Percentiles rank a stretch among this genome's conserved stretches.
phyloP scores from a whole-genome alignment of 106 monocot species.

The Dioscorea alata region DNA sequence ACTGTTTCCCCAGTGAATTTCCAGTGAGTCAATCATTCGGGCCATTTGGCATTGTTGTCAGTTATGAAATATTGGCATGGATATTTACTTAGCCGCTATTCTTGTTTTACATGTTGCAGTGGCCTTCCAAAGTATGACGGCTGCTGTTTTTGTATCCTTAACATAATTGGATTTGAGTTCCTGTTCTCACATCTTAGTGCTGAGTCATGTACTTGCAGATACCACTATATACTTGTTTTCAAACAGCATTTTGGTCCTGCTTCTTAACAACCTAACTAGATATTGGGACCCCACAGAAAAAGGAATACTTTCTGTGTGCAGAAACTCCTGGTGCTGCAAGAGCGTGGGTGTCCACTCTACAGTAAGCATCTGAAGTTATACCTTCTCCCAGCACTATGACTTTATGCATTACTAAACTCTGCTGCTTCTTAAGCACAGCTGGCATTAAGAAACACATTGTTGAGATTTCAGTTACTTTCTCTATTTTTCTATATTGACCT shows the following conservation, averaged over 20 bases:
- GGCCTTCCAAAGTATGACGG: constrained; percentile 92
- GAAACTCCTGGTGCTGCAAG: constrained; percentile 98
- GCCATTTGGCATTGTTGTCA: no score
- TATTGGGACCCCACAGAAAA: constrained; percentile 95
- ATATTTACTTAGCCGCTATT: background rate
- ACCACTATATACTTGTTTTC: no score
- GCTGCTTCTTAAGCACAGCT: no score
- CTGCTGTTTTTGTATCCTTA: constrained; percentile 95
- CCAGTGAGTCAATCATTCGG: constrained; percentile 41
- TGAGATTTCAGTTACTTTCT: no score
- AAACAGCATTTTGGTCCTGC: background rate
- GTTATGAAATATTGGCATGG: background rate
- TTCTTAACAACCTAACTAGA: constrained; percentile 61
- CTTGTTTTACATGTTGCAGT: constrained; percentile 42
- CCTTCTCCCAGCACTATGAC: background rate
- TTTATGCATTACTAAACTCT: no score
- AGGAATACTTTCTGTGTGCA: constrained; percentile 92
- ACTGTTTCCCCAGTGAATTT: constrained; percentile 89
- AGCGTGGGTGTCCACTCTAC: constrained; percentile 97
- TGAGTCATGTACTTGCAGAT: no score
- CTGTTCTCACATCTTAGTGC: no score
- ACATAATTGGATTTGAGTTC: background rate
- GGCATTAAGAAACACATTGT: no score
- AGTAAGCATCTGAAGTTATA: constrained; percentile 58
- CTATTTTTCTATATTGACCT: no score